Base-by-base conservation (phyloP, 805 yeast species). In the Lachancea nothofagi region DNA sequence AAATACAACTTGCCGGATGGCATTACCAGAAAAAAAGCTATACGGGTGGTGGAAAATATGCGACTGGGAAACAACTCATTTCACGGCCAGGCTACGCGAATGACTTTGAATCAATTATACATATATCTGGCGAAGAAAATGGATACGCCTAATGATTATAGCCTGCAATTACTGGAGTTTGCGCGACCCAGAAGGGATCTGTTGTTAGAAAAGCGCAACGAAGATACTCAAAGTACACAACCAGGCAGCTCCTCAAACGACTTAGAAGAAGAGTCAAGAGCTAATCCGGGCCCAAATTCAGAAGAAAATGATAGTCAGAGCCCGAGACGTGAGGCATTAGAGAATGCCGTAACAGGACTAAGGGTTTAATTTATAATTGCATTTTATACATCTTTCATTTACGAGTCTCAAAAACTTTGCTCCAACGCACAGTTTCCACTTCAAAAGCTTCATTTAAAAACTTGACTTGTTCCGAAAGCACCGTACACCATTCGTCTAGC, bases 41-140 rank as follows among this genome's bases (percentile, higher is more conserved):
- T 53, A 7, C 47, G 44, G 26, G 54, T 57, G 2, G 46, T 57
- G 3, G 62, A 57, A 33, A 57, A 57, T 30, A 45, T 57, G n/a
- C 43, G 62, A 32, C 32, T 57, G 28, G 60, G 61, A 5, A 57
- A 57, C 40, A 55, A 57, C 36, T 40, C 33, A n/a, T 51, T 37
- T 31, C 48, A 44, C 15, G 53, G 54, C 5, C 42, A 45, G 19
- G 43, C 41, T 27, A 45, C 49, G 24, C 33, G 48, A 24, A 40
- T 57, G 44, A 45, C 56, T 4, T 34, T 57, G 30, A 45, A 55
- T 12, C 59, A 50, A 36, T 38, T 57, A 13, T 57, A 57, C 38
- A 45, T 49, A 7, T 57, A 57, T 35, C 49, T 57, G 30, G 51
- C 57, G 3, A 53, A 54, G 22, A 50, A 52, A 27, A 46, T 44